Base-by-base conservation (phyloP, 140 eudicot genomes). In the Ambrosia hybrid region DNA sequence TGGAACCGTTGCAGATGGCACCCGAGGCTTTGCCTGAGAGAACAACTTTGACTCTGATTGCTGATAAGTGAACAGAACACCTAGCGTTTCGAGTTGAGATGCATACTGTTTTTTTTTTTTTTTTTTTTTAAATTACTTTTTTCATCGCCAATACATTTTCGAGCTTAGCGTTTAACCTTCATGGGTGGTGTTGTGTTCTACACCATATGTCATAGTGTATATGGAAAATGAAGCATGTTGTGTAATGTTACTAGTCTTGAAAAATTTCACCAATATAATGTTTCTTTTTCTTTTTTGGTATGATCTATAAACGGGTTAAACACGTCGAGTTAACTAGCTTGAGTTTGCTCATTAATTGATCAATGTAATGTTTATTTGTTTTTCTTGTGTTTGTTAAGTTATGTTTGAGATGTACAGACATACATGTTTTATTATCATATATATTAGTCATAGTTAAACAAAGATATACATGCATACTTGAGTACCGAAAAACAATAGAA, bases 1-100 rank as follows among this genome's bases (percentile, higher is more conserved):
- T 93, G 79, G 98, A 93, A 84, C 98, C 98, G 69, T 83, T 93
- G 43, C 98, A 90, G 78, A 65, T 73, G 66, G 84, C 85, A 53
- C 60, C 13, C 9, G 83, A 77, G 57, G 80, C 16, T 72, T 51
- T 76, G 65, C 4, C 72, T 5, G 81, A 87, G 34, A 74, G 68
- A 73, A 49, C 87, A 51, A 76, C 79, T 21, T 52, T 80, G 76
- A 82, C 88, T 53, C 71, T 84, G 75, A 73, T 82, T 38, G 68
- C 76, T 67, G 91, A 86, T 46, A 73, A 77, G 49, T 76, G 76
- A 71, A 68, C 65, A 38, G 26, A 21, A 21, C 41, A 38, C 41
- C 74, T 56, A 57, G 52, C 12, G 38, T 71, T 34, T 45, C 71
- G 46, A 56, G 55, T 60, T 76, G 82, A 57, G 76, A 17, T 48